phyloP scores from a whole-genome alignment of 2,329 filamentous ascomycete species.

The Rhexocercosporidium sp. region DNA sequence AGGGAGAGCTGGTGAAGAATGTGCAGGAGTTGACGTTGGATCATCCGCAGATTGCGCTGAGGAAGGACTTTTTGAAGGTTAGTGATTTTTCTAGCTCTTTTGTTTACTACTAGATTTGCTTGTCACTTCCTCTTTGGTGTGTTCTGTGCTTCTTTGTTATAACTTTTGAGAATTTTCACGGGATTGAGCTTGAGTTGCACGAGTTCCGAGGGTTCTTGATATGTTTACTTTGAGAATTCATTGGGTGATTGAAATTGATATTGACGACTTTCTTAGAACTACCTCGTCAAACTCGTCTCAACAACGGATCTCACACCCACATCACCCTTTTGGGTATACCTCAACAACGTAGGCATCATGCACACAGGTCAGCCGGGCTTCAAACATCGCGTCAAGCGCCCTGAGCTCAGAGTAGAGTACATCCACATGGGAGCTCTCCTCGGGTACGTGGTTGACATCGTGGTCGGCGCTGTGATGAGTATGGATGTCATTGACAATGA shows the following conservation, averaged over 20 bases:
- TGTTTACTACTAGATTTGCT: background rate
- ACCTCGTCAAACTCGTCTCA: slow-evolving; percentile 74
- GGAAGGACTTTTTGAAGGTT: slow-evolving; percentile 71
- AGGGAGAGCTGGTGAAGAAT: slow-evolving; percentile 68
- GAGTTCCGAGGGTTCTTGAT: no score
- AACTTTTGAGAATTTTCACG: no score
- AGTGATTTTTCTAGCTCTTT: slow-evolving; percentile 34
- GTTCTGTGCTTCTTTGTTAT: background rate
- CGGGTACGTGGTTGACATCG: slow-evolving; percentile 77
- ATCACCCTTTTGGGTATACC: slow-evolving; percentile 82
- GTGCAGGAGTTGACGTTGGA: slow-evolving; percentile 60
- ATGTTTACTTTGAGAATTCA: no score
- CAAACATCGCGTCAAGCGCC: slow-evolving; percentile 56
- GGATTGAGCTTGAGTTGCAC: no score
- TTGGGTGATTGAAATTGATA: background rate
- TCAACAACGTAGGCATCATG: slow-evolving; percentile 87
- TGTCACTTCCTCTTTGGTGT: background rate
- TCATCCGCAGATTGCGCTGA: slow-evolving; percentile 75
- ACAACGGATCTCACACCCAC: slow-evolving; percentile 63
- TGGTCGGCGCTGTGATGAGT: slow-evolving; percentile 76
- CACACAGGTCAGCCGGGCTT: slow-evolving; percentile 74
- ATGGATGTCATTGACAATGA: slow-evolving; percentile 62
- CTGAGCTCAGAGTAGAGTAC: slow-evolving; percentile 74
- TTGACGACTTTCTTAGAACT: slow-evolving; percentile 60
- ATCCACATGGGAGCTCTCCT: slow-evolving; percentile 76